Conservation (phyloP, 2,329 filamentous ascomycete genomes). For the Epicoccum nigrum region DNA sequence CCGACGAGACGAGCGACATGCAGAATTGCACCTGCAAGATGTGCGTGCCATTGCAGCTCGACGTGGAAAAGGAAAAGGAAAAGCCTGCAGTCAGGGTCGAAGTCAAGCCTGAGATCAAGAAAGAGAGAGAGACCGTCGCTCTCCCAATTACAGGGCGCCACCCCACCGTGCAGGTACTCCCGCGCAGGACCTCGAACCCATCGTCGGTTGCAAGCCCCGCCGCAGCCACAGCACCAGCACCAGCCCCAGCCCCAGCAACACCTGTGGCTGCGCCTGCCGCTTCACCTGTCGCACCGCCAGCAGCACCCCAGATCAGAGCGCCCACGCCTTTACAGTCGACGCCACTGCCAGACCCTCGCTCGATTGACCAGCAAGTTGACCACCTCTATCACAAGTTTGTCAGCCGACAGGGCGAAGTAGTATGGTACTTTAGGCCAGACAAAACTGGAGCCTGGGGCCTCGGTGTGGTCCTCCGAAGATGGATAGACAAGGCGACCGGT, state of each 20-base stretch:
- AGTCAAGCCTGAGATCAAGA: conserved; percentile 38
- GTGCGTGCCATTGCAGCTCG: conserved; percentile 60
- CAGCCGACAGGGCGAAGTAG: conserved; percentile 61
- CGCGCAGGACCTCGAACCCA: conserved; percentile 28
- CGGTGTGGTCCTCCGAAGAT: conserved; percentile 57
- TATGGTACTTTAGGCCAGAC: conserved; percentile 62
- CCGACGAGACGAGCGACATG: conserved; percentile 59
- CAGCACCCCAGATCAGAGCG: conserved; percentile 26
- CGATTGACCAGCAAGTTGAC: conserved; percentile 58
- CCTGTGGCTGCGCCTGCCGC: conserved; percentile 19
- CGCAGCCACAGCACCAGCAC: conserved; percentile 26
- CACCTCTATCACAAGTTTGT: conserved; percentile 55
- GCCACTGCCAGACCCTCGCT: conserved; percentile 50
- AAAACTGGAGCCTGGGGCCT: conserved; percentile 58
- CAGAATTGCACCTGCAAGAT: conserved; percentile 64
- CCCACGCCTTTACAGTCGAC: conserved; percentile 39
- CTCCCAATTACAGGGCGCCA: conserved; percentile 21
- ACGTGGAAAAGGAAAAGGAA: conserved; percentile 52
- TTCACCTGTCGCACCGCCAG: too few species aligned
- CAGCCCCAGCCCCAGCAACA: conserved; percentile 26
- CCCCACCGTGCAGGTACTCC: conserved; percentile 36
- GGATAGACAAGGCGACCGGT: conserved; percentile 41
- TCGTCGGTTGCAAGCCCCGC: conserved; percentile 32
- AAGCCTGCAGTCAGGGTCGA: conserved; percentile 37
- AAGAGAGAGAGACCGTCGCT: conserved; percentile 10